phyloP scores from a whole-genome alignment of 768 basidiomycete genomes.

The Lentinus brumalis region DNA sequence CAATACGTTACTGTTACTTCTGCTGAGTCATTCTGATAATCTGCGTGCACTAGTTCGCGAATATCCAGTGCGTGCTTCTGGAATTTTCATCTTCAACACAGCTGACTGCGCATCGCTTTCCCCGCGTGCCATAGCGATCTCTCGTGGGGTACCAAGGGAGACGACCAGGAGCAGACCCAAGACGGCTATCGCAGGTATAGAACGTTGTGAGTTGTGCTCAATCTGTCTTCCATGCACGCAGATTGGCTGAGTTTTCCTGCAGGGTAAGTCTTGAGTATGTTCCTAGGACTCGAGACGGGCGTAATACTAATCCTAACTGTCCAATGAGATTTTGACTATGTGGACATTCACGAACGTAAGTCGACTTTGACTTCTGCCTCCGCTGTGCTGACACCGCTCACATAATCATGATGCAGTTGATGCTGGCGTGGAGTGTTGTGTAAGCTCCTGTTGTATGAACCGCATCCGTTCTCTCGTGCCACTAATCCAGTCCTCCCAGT shows the following conservation, averaged over 20 bases:
- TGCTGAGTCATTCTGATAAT: slow-evolving; percentile 8
- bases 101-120: slow-evolving; percentile 1
- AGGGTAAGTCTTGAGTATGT: slow-evolving; percentile 31
- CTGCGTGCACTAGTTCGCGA: slow-evolving; percentile 60
- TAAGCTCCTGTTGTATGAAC: slow-evolving; percentile 38
- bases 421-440: slow-evolving; percentile 77
- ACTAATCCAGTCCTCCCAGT: slow-evolving; percentile 25
- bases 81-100: background rate
- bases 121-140: slow-evolving; percentile 55
- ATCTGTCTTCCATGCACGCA: background rate
- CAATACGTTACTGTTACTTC: background rate
- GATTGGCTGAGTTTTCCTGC: slow-evolving; percentile 7
- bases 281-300: slow-evolving; percentile 5
- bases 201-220: slow-evolving; percentile 61
- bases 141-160: slow-evolving; percentile 96
- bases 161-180: slow-evolving; percentile 78
- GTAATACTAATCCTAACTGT: slow-evolving; percentile 17
- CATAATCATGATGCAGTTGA: slow-evolving; percentile 43
- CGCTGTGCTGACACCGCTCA: background rate
- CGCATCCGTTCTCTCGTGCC: background rate
- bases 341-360: slow-evolving; percentile 89
- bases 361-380: slow-evolving; percentile 7
- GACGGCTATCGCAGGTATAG: slow-evolving; percentile 89
- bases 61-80: slow-evolving; percentile 57
- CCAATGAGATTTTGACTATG: slow-evolving; percentile 64